Percentiles rank a stretch among this genome's conserved stretches.
These are phyloP conservation scores for Lanmaoa pseudosensibilis DNA, from an alignment of 768 basidiomycete species.

Conservation along the genomic window DNA sequence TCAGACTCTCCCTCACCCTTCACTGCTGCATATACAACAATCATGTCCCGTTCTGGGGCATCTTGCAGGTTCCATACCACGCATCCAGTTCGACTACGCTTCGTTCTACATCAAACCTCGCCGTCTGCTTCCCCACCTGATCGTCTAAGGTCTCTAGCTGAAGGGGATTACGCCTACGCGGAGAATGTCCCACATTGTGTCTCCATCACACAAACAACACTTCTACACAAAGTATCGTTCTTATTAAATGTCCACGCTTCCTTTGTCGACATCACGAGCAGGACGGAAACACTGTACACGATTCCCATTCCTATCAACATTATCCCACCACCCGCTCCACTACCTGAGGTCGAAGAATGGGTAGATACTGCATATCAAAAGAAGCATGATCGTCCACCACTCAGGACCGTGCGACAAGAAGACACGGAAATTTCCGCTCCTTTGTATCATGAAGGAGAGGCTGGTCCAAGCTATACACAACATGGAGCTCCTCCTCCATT, in stretches of 20 bases:
- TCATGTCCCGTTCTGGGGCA: conserved; percentile 85
- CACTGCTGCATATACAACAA: conserved; percentile 47
- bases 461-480: conserved; percentile 72
- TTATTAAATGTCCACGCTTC: conserved; percentile 70
- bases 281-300: conserved; percentile 65
- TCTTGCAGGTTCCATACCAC: conserved; percentile 86
- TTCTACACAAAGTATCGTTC: conserved; percentile 84
- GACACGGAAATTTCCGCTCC: conserved; percentile 63
- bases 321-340: conserved; percentile 73
- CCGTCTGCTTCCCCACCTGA: conserved; percentile 50
- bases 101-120: conserved; percentile 71
- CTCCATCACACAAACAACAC: conserved; percentile 76
- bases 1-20: conserved; percentile 41
- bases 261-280: conserved; percentile 69
- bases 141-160: conserved; percentile 44
- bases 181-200: conserved; percentile 67
- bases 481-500: conserved; percentile 77
- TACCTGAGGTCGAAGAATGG: conserved; percentile 72
- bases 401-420: conserved; percentile 66
- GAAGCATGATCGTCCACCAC: conserved; percentile 82
- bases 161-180: conserved; percentile 43
- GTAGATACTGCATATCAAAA: conserved; percentile 79
- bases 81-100: conserved; percentile 71
- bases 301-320: conserved; percentile 69
- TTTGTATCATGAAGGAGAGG: conserved; percentile 66